Evolutionary conservation across 1,284 basidiomycete species (phyloP), one percentile per base, ranked within the genome.

Genomic region (Trichosporon inkin): DNA sequence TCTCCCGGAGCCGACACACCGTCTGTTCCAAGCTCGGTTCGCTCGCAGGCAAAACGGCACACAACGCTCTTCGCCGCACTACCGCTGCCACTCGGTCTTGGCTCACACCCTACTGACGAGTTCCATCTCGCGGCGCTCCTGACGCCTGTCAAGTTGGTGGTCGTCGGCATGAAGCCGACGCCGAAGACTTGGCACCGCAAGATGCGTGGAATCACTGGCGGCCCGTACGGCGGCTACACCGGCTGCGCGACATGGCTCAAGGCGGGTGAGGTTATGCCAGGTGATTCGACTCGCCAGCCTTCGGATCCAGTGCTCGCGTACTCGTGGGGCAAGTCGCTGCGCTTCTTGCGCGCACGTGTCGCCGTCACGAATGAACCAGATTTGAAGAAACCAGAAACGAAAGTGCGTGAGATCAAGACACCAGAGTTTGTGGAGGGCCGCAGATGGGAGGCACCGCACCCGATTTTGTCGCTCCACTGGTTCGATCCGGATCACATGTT

Each of bases 101-200:
- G 81, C 0, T 79, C 85, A 2, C 91, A 97, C 79, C 73, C 86
- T 0, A 90, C 89, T 0, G 95, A 99, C 72, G 70, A 80, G n/a
- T 90, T 93, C 71, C 84, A 89, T 53, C 81, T 98, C 35, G 83
- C 92, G 32, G 93, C 94, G 0, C 78, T 99, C 53, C 82, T 99
- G 39, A 97, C 95, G 0, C 86, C 90, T 0, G 83, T 86, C 22
- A 99, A 99, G 72, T 80, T 99, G 14, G 90, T 99, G 4, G 83
- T 99, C 38, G 91, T 98, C 3, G 94, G 92, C 2, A 77, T 99
- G 65, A 94, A 92, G 71, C 96, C 96, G 1, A 84, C 85, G 0
- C 89, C 96, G 3, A 86, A 90, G 69, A 99, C 95, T 0, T 98
- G 94, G 92, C 90, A 90, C 72, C 86, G 92, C 67, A 84, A 83